Percentiles rank a stretch among this genome's conserved stretches.
Evolutionary conservation across 1,284 basidiomycete species (phyloP).

Genomic region (Ganoderma resinaceum): DNA sequence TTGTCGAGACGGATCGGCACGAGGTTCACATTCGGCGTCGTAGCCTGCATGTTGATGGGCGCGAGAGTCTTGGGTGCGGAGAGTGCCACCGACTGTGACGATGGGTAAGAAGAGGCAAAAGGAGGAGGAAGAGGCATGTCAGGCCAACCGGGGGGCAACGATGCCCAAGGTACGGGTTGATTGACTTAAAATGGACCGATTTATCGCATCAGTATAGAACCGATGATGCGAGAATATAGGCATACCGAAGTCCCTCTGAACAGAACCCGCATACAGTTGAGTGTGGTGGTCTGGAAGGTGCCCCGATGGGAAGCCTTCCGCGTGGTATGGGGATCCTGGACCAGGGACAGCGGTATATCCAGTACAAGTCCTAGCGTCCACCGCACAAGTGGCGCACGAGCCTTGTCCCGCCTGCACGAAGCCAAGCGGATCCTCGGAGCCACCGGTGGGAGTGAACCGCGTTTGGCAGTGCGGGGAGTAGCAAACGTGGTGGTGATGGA

Average conservation of each 20-base stretch:
- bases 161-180: not conserved
- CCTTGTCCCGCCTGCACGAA: not conserved
- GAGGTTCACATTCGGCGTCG: not conserved
- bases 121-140: not conserved
- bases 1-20: not conserved
- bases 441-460: not conserved
- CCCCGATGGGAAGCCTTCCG: not conserved
- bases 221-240: not conserved
- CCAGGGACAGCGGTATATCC: not conserved
- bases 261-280: not conserved
- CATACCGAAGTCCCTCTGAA: not conserved
- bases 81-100: not conserved
- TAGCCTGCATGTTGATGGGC: not conserved
- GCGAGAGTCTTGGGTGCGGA: not conserved
- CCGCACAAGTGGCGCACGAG: not conserved
- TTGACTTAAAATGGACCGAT: not conserved
- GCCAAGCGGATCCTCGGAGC: not conserved
- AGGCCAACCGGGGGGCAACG: not conserved
- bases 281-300: not conserved
- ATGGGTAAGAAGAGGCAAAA: not conserved
- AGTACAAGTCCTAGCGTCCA: not conserved
- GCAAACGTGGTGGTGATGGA: not conserved
- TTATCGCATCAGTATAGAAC: not conserved
- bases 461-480: not conserved
- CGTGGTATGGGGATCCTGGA: not conserved